Percentiles rank a stretch among this genome's conserved stretches.
These are phyloP conservation scores for Fusarium penzigii DNA, from an alignment of 2,329 filamentous ascomycete species.

Conservation along the genomic window DNA sequence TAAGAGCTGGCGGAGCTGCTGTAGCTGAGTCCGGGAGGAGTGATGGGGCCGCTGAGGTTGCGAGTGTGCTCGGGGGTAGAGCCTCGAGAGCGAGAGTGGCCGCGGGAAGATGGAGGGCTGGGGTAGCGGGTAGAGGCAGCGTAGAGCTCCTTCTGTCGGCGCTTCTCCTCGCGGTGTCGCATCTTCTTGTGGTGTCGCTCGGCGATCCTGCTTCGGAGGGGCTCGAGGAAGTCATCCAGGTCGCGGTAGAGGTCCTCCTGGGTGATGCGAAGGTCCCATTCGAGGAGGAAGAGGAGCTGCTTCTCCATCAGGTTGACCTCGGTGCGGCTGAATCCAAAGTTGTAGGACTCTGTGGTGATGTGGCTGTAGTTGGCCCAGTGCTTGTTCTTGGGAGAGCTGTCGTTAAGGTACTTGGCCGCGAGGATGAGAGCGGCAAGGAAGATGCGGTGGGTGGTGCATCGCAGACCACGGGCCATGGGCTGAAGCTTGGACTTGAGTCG, in stretches of 20 bases:
- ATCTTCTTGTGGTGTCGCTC: conserved; percentile 52
- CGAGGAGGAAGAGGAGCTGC: conserved; percentile 90
- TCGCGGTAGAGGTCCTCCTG: conserved; percentile 85
- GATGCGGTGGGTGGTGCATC: conserved; percentile 96
- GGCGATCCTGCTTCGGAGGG: conserved; percentile 67
- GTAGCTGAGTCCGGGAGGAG: conserved; percentile 51
- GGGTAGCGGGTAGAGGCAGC: conserved; percentile 42
- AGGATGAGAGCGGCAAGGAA: conserved; percentile 86
- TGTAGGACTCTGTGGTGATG: conserved; percentile 63
- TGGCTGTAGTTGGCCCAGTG: conserved; percentile 96
- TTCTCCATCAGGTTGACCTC: conserved; percentile 99
- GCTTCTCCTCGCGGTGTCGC: conserved; percentile 49
- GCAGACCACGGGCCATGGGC: conserved; percentile 92
- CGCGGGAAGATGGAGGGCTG: conserved; percentile 49
- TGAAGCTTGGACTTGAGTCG: conserved; percentile 83
- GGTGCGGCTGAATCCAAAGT: conserved; percentile 88
- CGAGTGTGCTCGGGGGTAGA: conserved; percentile 43
- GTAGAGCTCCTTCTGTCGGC: conserved; percentile 40
- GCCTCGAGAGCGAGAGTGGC: conserved; percentile 43
- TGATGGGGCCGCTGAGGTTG: conserved; percentile 35
- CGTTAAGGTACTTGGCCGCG: conserved; percentile 96
- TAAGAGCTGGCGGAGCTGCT: conserved; percentile 53
- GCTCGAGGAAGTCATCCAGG: conserved; percentile 84
- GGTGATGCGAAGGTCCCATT: conserved; percentile 89
- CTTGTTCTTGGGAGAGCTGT: conserved; percentile 99